phyloP scores from a whole-genome alignment of 768 basidiomycete species.

The Hebeloma cylindrosporum region DNA sequence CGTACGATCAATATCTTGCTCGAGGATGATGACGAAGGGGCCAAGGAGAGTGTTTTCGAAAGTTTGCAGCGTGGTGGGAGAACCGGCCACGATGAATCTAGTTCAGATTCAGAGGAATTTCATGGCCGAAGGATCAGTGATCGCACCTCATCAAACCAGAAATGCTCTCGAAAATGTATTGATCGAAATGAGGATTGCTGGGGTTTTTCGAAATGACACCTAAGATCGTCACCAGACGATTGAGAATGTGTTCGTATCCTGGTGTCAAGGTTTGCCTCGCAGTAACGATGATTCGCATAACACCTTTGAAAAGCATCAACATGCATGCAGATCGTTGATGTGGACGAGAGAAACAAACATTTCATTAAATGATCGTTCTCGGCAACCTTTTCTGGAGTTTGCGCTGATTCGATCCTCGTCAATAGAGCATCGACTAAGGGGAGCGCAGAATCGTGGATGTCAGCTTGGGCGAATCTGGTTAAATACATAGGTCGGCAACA shows the following conservation, averaged over 20 bases:
- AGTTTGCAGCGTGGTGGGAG: constrained; percentile 59
- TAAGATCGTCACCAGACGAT: constrained; percentile 78
- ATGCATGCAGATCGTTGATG: neutral
- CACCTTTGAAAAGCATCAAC: constrained; percentile 50
- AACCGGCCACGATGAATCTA: constrained; percentile 80
- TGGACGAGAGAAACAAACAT: constrained; percentile 54
- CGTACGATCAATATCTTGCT: constrained; percentile 92
- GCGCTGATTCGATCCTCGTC: constrained; percentile 73
- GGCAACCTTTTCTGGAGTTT: constrained; percentile 87
- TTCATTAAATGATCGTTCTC: constrained; percentile 99
- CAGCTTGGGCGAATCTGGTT: constrained; percentile 79
- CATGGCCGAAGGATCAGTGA: constrained; percentile 9
- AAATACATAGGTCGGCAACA: constrained; percentile 5
- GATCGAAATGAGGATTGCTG: constrained; percentile 96
- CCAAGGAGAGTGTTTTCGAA: constrained; percentile 86
- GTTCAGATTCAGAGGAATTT: constrained; percentile 1
- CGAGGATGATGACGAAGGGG: constrained; percentile 83
- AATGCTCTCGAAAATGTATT: constrained; percentile 95
- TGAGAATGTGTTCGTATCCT: constrained; percentile 61
- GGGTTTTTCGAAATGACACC: constrained; percentile 93
- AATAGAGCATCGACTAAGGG: constrained; percentile 72
- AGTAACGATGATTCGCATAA: constrained; percentile 91
- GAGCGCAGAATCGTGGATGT: constrained; percentile 82
- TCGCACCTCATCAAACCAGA: constrained; percentile 84
- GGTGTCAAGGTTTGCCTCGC: constrained; percentile 77